These are phyloP conservation scores for Coemansia sp. DNA, from an alignment of 192 early-diverging fungal genomes.

Conservation along the genomic window DNA sequence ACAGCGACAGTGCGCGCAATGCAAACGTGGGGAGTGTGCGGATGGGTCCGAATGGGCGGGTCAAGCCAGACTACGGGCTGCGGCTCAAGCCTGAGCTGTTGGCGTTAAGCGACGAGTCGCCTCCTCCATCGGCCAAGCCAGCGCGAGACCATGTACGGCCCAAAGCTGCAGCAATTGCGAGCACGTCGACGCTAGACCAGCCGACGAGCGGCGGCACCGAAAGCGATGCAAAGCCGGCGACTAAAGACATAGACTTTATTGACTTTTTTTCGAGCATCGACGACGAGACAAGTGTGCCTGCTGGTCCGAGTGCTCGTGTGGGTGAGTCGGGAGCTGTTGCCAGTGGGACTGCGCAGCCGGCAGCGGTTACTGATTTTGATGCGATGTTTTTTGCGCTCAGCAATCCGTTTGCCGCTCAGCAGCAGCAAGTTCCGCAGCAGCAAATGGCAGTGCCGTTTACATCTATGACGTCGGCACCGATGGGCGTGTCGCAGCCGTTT, in stretches of 20 bases:
- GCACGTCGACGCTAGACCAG: constrained; percentile 16
- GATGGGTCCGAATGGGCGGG: constrained; percentile 16
- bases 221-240: neutral
- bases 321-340: neutral
- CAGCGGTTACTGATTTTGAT: constrained; percentile 28
- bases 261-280: constrained; percentile 60
- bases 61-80: constrained; percentile 49
- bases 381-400: constrained; percentile 47
- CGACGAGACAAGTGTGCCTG: constrained; percentile 18
- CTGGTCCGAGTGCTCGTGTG: neutral
- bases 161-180: constrained; percentile 1
- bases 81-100: constrained; percentile 49
- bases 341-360: constrained; percentile 2
- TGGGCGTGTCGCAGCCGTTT: constrained; percentile 9
- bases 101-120: constrained; percentile 17
- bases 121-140: constrained; percentile 9
- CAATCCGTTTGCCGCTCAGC: constrained; percentile 37
- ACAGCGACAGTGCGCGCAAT: neutral
- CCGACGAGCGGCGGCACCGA: constrained; percentile 4
- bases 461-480: neutral
- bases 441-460: neutral
- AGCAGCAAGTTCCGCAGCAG: constrained; percentile 23
- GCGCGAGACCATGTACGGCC: neutral
- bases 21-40: neutral
- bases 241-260: constrained; percentile 50